phyloP scores from a whole-genome alignment of 495 filamentous ascomycete species.

The Choiromyces venosus region DNA sequence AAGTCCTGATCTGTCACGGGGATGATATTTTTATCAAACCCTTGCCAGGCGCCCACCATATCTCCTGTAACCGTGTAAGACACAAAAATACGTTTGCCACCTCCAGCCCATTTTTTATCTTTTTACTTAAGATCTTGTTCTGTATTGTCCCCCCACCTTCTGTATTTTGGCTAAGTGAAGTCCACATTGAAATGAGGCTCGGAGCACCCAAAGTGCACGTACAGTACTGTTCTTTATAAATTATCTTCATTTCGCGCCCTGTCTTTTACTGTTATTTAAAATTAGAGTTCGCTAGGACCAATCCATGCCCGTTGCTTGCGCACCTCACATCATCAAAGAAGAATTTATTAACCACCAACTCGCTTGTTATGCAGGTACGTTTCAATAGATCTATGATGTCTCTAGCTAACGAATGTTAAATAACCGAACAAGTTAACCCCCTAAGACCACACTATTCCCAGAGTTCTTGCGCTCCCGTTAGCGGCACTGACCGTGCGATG shows the following conservation, averaged over 20 bases:
- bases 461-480: not conserved
- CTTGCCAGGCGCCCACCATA: not conserved
- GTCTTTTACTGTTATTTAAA: not conserved
- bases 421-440: not conserved
- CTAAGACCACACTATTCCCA: no score
- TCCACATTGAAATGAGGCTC: not conserved
- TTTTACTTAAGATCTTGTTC: not conserved
- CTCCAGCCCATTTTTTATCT: not conserved
- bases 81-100: constrained; percentile 1
- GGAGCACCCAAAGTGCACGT: not conserved
- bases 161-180: not conserved
- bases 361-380: not conserved
- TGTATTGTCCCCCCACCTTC: not conserved
- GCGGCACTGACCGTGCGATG: not conserved
- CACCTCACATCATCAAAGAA: not conserved
- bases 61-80: not conserved
- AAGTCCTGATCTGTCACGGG: not conserved
- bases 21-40: not conserved
- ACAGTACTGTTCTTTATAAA: no score
- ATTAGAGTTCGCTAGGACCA: not conserved
- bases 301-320: not conserved
- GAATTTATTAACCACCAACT: not conserved
- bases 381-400: not conserved
- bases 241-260: not conserved
- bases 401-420: not conserved